phyloP scores from a whole-genome alignment of 495 filamentous ascomycete species.

The Pseudotulostoma volvatum region DNA sequence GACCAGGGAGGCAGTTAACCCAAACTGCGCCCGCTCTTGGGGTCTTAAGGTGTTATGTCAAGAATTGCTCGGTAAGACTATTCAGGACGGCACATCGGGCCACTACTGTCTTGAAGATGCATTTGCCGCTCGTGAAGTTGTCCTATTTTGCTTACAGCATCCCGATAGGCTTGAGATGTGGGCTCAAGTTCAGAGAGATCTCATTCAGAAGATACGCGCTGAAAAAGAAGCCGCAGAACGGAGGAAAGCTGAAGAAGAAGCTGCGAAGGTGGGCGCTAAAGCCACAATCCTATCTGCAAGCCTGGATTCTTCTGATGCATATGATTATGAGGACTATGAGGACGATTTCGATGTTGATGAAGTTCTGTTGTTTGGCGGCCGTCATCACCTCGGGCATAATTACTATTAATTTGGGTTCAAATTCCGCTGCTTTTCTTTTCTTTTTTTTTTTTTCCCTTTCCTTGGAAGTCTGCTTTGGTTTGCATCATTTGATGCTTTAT shows the following conservation, averaged over 20 bases:
- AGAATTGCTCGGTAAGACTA: constrained; percentile 14
- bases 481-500: too few relatives aligned
- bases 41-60: constrained; percentile 18
- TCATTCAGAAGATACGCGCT: not conserved
- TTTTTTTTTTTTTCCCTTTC: too few relatives aligned
- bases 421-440: too few relatives aligned
- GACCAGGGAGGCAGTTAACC: constrained; percentile 10
- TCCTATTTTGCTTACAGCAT: constrained; percentile 21
- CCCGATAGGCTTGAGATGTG: constrained; percentile 9
- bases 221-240: not conserved
- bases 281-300: too few relatives aligned
- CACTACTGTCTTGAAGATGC: constrained; percentile 28
- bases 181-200: constrained; percentile 2
- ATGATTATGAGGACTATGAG: too few relatives aligned
- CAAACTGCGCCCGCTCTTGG: constrained; percentile 8
- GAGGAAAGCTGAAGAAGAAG: not conserved
- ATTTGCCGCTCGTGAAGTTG: constrained; percentile 21
- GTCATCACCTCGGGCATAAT: too few relatives aligned
- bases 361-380: too few relatives aligned
- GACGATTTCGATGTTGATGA: too few relatives aligned
- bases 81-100: constrained; percentile 17
- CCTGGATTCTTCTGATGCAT: too few relatives aligned
- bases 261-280: too few relatives aligned
- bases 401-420: too few relatives aligned
- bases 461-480: too few relatives aligned